phyloP scores from a whole-genome alignment of 352 stramenopile species.

The Phytophthora pisi region DNA sequence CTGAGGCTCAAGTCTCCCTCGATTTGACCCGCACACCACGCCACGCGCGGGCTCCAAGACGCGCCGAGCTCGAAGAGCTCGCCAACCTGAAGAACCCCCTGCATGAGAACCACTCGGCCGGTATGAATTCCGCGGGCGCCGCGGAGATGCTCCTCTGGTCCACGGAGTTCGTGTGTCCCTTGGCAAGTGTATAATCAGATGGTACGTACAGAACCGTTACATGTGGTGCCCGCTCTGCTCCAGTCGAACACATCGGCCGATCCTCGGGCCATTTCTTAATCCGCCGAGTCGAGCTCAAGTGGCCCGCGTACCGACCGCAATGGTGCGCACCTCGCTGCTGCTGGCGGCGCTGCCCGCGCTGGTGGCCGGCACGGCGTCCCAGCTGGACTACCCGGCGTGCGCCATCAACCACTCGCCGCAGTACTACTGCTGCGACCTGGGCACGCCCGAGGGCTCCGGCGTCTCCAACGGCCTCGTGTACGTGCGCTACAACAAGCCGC shows the following conservation, averaged over 20 bases:
- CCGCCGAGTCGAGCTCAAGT: slow-evolving; percentile 19
- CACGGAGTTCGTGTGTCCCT: not conserved
- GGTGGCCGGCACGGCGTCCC: slow-evolving; percentile 46
- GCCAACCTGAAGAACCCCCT: too few species aligned
- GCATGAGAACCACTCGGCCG: not conserved
- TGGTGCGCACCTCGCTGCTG: slow-evolving; percentile 15
- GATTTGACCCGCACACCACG: not conserved
- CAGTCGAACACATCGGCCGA: slow-evolving; percentile 4
- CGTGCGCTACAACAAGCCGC: slow-evolving; percentile 64
- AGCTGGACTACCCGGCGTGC: slow-evolving; percentile 65
- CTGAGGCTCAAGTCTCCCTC: not conserved
- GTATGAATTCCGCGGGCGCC: not conserved
- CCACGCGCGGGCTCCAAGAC: not conserved
- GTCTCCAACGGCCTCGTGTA: slow-evolving; percentile 52
- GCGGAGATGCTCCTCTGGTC: slow-evolving; percentile 2
- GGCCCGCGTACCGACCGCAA: not conserved
- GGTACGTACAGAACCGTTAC: slow-evolving; percentile 5
- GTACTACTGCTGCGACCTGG: slow-evolving; percentile 66
- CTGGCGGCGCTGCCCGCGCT: slow-evolving; percentile 32
- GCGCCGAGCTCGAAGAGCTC: not conserved
- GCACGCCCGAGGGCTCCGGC: slow-evolving; percentile 32
- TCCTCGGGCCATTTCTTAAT: slow-evolving; percentile 31
- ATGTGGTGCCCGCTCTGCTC: not conserved
- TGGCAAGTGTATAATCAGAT: slow-evolving; percentile 6
- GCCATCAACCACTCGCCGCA: slow-evolving; percentile 60